Percentiles rank a stretch among this genome's conserved stretches.
phyloP scores from a whole-genome alignment of 352 stramenopile species.

The Pythium biforme region DNA sequence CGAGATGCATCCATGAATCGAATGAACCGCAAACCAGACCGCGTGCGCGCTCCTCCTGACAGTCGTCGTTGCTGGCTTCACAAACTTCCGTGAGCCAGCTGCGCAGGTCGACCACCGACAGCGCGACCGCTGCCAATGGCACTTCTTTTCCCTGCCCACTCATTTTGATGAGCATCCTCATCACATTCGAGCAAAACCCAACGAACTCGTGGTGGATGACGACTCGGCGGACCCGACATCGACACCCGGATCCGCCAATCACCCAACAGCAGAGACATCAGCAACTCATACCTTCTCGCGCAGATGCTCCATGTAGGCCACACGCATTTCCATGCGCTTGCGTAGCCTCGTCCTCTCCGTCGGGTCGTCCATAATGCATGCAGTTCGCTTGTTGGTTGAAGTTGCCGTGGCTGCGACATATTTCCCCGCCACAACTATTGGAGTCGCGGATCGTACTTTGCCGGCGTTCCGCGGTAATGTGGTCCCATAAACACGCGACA shows the following conservation, averaged over 20 bases:
- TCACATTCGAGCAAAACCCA: conserved; percentile 6
- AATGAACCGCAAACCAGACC: background rate
- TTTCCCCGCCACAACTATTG: background rate
- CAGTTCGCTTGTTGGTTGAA: conserved; percentile 18
- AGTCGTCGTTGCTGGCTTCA: conserved; percentile 3
- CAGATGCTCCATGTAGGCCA: conserved; percentile 24
- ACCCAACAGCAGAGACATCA: no score
- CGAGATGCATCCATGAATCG: no score
- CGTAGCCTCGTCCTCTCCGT: background rate
- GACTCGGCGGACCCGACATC: conserved; percentile 5
- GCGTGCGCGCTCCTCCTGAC: background rate
- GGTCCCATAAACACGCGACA: conserved; percentile 17
- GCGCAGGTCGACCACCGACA: conserved; percentile 19
- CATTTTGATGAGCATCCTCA: background rate
- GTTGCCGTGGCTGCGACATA: conserved; percentile 4
- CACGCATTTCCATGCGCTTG: conserved; percentile 27
- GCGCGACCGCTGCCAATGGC: conserved; percentile 12
- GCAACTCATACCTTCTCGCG: conserved; percentile 9
- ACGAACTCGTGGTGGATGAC: conserved; percentile 10
- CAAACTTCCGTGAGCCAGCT: conserved; percentile 10
- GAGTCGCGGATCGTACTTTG: conserved; percentile 1
- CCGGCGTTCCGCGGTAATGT: background rate
- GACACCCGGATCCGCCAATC: no score
- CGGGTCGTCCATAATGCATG: background rate
- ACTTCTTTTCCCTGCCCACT: conserved; percentile 21